phyloP scores from a whole-genome alignment of 192 early-diverging fungal genomes.

The Obelidium mucronatum region DNA sequence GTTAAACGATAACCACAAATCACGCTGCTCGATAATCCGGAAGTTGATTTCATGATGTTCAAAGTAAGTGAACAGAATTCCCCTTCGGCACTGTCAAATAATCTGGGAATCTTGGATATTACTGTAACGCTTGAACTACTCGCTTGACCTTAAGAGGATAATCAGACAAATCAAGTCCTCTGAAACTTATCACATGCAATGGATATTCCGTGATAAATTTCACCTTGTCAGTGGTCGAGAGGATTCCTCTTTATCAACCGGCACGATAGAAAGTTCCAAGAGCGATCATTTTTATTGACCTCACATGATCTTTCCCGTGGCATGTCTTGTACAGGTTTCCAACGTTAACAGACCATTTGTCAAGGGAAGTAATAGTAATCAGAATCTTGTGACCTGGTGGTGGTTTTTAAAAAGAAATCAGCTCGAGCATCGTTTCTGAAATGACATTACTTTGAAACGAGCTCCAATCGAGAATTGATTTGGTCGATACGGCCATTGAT shows the following conservation, averaged over 20 bases:
- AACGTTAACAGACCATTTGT: conserved; percentile 76
- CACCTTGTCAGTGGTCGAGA: too few species aligned
- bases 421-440: conserved; percentile 36
- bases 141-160: background rate
- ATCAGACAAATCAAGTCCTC: too few species aligned
- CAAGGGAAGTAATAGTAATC: conserved; percentile 71
- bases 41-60: too few species aligned
- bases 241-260: too few species aligned
- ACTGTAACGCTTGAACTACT: background rate
- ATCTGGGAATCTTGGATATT: too few species aligned
- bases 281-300: background rate
- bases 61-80: too few species aligned
- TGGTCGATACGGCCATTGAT: conserved; percentile 90
- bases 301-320: conserved; percentile 27
- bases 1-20: too few species aligned
- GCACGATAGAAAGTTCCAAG: too few species aligned
- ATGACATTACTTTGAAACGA: conserved; percentile 76
- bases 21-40: too few species aligned
- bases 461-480: conserved; percentile 78
- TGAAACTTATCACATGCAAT: too few species aligned
- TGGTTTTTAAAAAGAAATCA: background rate
- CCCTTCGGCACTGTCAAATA: too few species aligned
- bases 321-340: conserved; percentile 64
- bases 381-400: conserved; percentile 64
- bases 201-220: too few species aligned